phyloP scores from a whole-genome alignment of 2,329 filamentous ascomycete genomes.

The Cordyceps cateniannulata region DNA sequence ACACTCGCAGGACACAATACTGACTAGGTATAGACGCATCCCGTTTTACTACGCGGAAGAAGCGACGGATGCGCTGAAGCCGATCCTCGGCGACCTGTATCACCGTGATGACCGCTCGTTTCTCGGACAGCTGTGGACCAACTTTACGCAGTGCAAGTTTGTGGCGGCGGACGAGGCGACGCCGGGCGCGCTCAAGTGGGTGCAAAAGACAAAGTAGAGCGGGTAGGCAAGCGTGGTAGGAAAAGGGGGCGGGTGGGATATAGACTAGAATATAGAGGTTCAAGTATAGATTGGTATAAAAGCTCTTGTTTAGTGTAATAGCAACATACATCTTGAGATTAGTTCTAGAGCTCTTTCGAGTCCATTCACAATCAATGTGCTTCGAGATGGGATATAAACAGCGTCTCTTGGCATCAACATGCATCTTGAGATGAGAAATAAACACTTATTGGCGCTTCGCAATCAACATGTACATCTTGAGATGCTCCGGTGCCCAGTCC shows the following conservation, averaged over 20 bases:
- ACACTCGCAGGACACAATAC: background rate
- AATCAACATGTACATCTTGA: slow-evolving; percentile 10
- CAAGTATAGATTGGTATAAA: too few species aligned
- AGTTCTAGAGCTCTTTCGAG: too few species aligned
- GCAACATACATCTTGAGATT: too few species aligned
- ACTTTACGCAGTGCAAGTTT: slow-evolving; percentile 41
- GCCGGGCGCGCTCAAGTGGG: slow-evolving; percentile 17
- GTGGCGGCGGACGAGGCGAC: slow-evolving; percentile 32
- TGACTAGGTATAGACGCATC: slow-evolving; percentile 32
- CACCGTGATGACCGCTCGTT: slow-evolving; percentile 38
- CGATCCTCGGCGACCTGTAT: slow-evolving; percentile 50
- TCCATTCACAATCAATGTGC: too few species aligned
- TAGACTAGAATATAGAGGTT: too few species aligned
- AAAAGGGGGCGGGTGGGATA: too few species aligned
- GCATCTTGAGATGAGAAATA: too few species aligned
- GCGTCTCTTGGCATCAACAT: too few species aligned
- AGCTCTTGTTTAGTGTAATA: too few species aligned
- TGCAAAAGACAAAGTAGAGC: slow-evolving; percentile 1
- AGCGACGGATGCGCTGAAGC: slow-evolving; percentile 50
- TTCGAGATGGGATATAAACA: too few species aligned
- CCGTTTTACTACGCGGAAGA: slow-evolving; percentile 56
- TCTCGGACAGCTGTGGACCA: slow-evolving; percentile 38
- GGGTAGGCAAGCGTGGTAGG: too few species aligned
- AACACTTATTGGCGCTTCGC: background rate
- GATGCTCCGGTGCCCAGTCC: slow-evolving; percentile 8